Conservation (phyloP, 179 eudicot genomes). For the Spergularia azorica region DNA sequence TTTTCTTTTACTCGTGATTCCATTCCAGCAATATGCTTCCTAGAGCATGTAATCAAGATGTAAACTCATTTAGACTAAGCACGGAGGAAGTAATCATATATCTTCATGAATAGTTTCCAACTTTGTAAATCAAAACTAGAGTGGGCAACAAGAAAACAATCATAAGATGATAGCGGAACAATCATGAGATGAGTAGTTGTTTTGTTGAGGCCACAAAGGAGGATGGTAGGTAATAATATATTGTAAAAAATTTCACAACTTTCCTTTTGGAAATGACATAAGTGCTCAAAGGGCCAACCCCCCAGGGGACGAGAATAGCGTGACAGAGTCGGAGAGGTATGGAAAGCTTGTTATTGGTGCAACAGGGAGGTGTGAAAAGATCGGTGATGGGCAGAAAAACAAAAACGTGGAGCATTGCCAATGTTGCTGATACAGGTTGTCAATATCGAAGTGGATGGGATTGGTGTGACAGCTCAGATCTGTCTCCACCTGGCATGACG, state of each 20-base stretch:
- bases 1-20: constrained; percentile 67
- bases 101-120: not conserved
- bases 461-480: too few relatives aligned
- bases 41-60: constrained; percentile 27
- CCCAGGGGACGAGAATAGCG: too few relatives aligned
- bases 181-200: too few relatives aligned
- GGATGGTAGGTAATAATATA: too few relatives aligned
- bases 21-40: constrained; percentile 70
- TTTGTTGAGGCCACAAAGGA: too few relatives aligned
- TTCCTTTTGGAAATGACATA: not conserved
- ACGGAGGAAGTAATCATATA: not conserved
- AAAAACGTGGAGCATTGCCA: too few relatives aligned
- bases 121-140: not conserved
- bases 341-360: not conserved
- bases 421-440: too few relatives aligned
- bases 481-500: too few relatives aligned
- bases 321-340: not conserved
- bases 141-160: not conserved
- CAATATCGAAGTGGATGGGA: too few relatives aligned
- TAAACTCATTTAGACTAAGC: not conserved
- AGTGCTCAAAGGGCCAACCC: too few relatives aligned
- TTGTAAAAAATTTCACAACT: not conserved
- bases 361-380: not conserved
- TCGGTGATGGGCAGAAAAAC: too few relatives aligned
- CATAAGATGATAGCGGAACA: too few relatives aligned